Conservation (phyloP, 2,329 filamentous ascomycete genomes). For the Ceratocystis eucalypticola region DNA sequence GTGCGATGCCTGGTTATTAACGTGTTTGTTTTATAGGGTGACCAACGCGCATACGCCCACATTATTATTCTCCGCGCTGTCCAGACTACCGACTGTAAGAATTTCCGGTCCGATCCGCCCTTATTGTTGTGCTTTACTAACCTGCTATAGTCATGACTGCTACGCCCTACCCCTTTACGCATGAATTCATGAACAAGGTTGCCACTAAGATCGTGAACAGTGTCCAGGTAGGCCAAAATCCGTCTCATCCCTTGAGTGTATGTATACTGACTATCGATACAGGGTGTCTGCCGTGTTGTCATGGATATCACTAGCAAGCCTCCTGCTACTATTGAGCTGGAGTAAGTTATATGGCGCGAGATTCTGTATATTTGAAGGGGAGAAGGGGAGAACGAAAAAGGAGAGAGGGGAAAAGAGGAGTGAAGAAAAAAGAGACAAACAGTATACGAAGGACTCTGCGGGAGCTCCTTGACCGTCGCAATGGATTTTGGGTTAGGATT, state of each 20-base stretch:
- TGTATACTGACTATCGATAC: conserved; percentile 44
- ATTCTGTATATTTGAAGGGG: background rate
- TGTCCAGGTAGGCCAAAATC: conserved; percentile 34
- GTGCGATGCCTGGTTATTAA: conserved; percentile 5
- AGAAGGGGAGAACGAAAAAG: background rate
- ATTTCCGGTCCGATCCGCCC: background rate
- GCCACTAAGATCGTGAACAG: conserved; percentile 51
- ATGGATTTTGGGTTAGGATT: conserved; percentile 8
- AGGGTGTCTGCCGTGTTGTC: conserved; percentile 31
- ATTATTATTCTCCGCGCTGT: conserved; percentile 32
- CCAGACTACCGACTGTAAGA: conserved; percentile 26
- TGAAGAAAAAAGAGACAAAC: background rate
- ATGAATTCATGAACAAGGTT: conserved; percentile 51
- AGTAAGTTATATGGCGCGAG: conserved; percentile 32
- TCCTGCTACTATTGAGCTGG: conserved; percentile 61
- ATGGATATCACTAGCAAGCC: conserved; percentile 45
- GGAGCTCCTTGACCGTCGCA: background rate
- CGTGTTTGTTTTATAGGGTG: conserved; percentile 32
- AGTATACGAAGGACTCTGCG: background rate
- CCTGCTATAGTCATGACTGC: conserved; percentile 51
- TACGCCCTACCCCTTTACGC: conserved; percentile 52
- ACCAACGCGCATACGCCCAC: conserved; percentile 46
- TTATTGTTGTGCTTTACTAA: background rate
- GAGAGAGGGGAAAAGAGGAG: background rate
- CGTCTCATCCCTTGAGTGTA: conserved; percentile 50